Evolutionary conservation across 1,284 basidiomycete species (phyloP).

Genomic region (Tausonia pullulans): DNA sequence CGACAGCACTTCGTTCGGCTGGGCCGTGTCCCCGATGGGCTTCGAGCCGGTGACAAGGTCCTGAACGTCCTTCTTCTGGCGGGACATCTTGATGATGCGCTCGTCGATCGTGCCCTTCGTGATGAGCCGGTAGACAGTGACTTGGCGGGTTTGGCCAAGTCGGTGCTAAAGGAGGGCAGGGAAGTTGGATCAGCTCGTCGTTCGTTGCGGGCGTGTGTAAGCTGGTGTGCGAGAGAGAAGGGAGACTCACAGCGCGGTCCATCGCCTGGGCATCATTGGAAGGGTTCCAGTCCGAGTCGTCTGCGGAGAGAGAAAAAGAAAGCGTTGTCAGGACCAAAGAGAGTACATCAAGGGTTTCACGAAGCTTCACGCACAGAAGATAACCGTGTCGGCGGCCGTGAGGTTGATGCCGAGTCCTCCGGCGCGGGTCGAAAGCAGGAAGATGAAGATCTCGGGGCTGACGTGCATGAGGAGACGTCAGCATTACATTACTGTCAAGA

Average conservation of each 20-base stretch:
- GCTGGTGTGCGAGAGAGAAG: no score
- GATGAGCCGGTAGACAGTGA: constrained; percentile 95
- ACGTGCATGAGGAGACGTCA: not conserved
- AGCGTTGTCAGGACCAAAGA: not conserved
- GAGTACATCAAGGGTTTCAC: not conserved
- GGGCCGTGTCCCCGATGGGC: constrained; percentile 79
- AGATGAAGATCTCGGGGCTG: constrained; percentile 89
- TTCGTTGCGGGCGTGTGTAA: not conserved
- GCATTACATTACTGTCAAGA: not conserved
- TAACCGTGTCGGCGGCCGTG: constrained; percentile 92
- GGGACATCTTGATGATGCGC: constrained; percentile 86
- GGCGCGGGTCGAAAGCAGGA: constrained; percentile 89
- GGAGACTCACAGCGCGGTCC: constrained; percentile 63
- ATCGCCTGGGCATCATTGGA: constrained; percentile 99
- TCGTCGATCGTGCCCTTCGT: constrained; percentile 97
- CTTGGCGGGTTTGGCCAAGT: constrained; percentile 95
- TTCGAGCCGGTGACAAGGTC: constrained; percentile 99
- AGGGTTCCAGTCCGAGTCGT: constrained; percentile 99
- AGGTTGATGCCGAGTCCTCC: constrained; percentile 98
- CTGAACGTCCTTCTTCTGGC: constrained; percentile 95
- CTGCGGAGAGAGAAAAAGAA: constrained; percentile 30
- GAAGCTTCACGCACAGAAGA: constrained; percentile 47
- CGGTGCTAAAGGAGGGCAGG: constrained; percentile 50
- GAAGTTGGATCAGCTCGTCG: not conserved
- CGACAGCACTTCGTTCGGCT: constrained; percentile 94